Conservation (phyloP, 164 flowering plant genomes). For the Piper betle region DNA sequence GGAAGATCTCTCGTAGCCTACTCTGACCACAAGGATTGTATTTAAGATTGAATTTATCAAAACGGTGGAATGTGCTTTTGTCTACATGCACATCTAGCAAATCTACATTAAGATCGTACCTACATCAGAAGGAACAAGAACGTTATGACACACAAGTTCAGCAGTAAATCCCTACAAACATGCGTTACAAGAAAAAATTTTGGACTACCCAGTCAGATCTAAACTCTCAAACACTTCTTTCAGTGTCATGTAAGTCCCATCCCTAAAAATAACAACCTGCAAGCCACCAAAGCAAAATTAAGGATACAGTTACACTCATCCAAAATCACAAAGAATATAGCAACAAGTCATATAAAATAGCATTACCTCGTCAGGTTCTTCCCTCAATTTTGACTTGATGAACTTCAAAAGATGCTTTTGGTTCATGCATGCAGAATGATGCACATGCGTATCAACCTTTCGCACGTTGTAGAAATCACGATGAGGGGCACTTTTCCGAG, state of each 20-base stretch:
- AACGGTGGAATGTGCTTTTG: slow-evolving; percentile 99
- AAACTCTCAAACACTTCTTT: slow-evolving; percentile 96
- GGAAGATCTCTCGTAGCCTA: slow-evolving; percentile 93
- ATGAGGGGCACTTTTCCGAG: slow-evolving; percentile 98
- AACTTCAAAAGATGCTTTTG: slow-evolving; percentile 95
- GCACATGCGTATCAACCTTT: slow-evolving; percentile 98
- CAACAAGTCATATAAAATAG: neutral
- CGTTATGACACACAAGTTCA: neutral
- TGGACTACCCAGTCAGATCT: slow-evolving; percentile 78
- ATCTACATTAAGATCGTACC: slow-evolving; percentile 97
- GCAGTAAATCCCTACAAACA: slow-evolving; percentile 5
- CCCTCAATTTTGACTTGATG: slow-evolving; percentile 89
- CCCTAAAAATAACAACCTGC: slow-evolving; percentile 96
- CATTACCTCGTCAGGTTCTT: slow-evolving; percentile 97
- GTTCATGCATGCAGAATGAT: slow-evolving; percentile 99
- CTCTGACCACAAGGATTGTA: slow-evolving; percentile 99
- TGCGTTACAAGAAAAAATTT: neutral
- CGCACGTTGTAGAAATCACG: slow-evolving; percentile 98
- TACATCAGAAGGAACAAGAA: slow-evolving; percentile 9
- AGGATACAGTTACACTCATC: neutral
- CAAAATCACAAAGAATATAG: too few species aligned
- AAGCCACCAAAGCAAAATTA: slow-evolving; percentile 4
- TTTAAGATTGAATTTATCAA: slow-evolving; percentile 97
- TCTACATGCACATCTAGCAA: slow-evolving; percentile 99
- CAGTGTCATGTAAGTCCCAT: slow-evolving; percentile 90